Evolutionary conservation across 208 protist genomes (phyloP).

Genomic region (Trypanosoma rangeli): DNA sequence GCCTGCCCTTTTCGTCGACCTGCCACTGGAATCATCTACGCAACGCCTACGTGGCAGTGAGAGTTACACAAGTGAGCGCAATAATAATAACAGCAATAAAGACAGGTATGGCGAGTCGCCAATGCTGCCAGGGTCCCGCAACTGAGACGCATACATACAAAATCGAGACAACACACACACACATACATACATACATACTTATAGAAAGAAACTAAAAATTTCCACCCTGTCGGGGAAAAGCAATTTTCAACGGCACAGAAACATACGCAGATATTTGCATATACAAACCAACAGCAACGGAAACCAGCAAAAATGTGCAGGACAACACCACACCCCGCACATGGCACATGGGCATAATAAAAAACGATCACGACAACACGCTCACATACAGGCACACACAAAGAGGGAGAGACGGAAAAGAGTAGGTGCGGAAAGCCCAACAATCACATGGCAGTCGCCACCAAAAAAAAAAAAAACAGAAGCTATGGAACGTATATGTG

Average conservation of each 20-base stretch:
- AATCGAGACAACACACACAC: neutral
- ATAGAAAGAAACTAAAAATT: neutral
- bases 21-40: conserved; percentile 37
- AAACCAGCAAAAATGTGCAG: neutral
- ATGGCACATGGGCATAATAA: no score
- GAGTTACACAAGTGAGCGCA: neutral
- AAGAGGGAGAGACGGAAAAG: no score
- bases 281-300: no score
- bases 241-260: no score
- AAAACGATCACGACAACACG: no score
- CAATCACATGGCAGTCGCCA: no score
- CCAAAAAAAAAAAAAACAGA: conserved; percentile 1
- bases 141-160: conserved; percentile 1
- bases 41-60: neutral
- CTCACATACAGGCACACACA: no score
- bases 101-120: neutral
- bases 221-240: no score
- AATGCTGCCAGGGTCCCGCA: no score
- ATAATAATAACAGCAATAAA: conserved; percentile 12
- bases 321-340: neutral
- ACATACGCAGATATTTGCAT: no score
- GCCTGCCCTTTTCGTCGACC: conserved; percentile 39
- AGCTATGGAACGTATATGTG: no score
- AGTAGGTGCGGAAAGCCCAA: no score
- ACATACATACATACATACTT: neutral